Conservation (phyloP, 192 early-diverging fungal genomes). For the Coemansia sp. region DNA sequence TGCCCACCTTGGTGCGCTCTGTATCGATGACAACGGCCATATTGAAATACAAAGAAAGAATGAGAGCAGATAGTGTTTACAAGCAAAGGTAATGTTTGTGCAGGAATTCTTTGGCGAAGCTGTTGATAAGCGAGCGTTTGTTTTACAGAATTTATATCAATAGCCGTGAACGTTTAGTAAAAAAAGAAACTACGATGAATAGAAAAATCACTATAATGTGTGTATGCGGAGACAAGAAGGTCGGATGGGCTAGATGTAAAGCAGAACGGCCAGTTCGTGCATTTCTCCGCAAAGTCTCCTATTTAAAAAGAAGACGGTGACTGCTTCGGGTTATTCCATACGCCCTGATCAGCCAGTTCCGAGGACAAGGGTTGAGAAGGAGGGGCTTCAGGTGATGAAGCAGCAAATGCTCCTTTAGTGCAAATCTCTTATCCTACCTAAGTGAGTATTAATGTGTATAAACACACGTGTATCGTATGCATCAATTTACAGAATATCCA, state of each 20-base stretch:
- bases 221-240: neutral
- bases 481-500: neutral
- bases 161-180: too few species aligned
- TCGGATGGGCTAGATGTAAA: neutral
- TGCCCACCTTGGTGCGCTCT: neutral
- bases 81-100: neutral
- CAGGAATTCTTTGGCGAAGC: neutral
- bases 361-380: too few species aligned
- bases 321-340: neutral
- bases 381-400: too few species aligned
- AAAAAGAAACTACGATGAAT: too few species aligned
- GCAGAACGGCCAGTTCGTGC: neutral
- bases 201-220: neutral
- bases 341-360: neutral
- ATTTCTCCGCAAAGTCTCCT: neutral
- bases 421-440: neutral
- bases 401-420: neutral
- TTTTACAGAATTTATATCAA: too few species aligned
- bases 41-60: neutral
- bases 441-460: neutral
- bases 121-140: neutral
- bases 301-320: neutral
- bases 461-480: neutral
- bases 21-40: constrained; percentile 1
- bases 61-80: neutral